Evolutionary conservation across 2,329 filamentous ascomycete genomes (phyloP).

Genomic region (Epicoccum nigrum): DNA sequence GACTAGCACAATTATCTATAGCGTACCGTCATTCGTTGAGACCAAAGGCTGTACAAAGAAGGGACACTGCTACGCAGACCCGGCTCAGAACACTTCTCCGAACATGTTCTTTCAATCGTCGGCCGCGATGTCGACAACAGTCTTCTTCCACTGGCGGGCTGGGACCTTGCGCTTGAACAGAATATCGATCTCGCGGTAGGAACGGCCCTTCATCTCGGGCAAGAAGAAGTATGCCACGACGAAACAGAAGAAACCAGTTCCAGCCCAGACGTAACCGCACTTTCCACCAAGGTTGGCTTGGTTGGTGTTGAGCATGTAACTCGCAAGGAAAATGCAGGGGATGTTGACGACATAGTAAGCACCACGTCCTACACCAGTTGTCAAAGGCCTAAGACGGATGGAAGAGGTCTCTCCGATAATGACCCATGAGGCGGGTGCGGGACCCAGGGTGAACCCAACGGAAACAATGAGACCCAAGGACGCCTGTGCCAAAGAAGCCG

Average conservation of each 20-base stretch:
- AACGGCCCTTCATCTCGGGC: constrained; percentile 62
- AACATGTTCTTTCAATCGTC: constrained; percentile 60
- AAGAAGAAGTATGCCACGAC: constrained; percentile 57
- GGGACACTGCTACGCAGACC: background rate
- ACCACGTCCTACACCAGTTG: constrained; percentile 68
- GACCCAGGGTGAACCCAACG: constrained; percentile 67
- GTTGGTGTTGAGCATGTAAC: constrained; percentile 65
- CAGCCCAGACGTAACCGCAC: constrained; percentile 42
- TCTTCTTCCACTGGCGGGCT: constrained; percentile 63
- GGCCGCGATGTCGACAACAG: constrained; percentile 63
- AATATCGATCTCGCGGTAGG: constrained; percentile 58
- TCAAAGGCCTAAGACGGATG: constrained; percentile 68
- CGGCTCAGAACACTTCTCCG: background rate
- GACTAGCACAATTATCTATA: no score
- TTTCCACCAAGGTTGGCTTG: constrained; percentile 53
- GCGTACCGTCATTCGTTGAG: background rate
- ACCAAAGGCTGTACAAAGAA: constrained; percentile 2
- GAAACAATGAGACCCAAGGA: constrained; percentile 69
- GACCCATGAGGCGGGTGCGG: constrained; percentile 69
- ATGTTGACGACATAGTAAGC: constrained; percentile 70
- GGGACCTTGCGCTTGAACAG: constrained; percentile 54
- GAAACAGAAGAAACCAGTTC: constrained; percentile 62
- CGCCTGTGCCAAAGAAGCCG: constrained; percentile 62
- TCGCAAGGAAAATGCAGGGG: constrained; percentile 68
- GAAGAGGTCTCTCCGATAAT: constrained; percentile 72